Evolutionary conservation across 192 early-diverging fungal genomes (phyloP), one percentile per base, ranked within the genome.

Genomic region (Podila minutissima): DNA sequence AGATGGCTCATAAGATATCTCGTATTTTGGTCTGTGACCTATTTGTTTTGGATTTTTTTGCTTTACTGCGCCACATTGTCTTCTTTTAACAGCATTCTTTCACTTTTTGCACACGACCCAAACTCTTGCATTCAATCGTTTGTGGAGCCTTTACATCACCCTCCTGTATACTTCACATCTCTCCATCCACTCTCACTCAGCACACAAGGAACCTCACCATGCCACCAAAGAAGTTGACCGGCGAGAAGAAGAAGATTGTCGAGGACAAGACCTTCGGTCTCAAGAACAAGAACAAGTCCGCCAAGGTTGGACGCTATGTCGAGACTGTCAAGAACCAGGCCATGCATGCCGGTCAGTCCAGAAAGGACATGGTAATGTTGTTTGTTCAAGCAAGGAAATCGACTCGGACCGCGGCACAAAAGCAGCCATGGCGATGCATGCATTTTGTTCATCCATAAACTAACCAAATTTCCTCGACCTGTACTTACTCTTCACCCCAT

Each of bases 251-350:
- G 69, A 95, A 97, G 89, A 74, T 85, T 41, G 91, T 94, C 66
- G 97, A 97, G 75, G 97, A 99, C 86, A 96, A 97, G 90, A 98
- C 97, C 55, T 98, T 99, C 87, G 97, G 98, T 51, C 88, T 99
- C 57, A 99, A 99, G 81, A 98, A 98, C 89, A 98, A 98, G 85
- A 98, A 99, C 87, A 97, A 95, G 70, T 97, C 95, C 31, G 89
- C 89, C 64, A 99, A 99, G 85, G 96, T 97, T 29, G 82, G 84
- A 4, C 88, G 94, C 64, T 97, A 94, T 91, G 95, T 99, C 59
- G 88, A 97, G 82, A 93, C 96, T 76, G 96, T 98, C 26, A 86
- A 97, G 79, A 79, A 87, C 62, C 98, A 99, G 83, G 95, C 92
- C 63, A 83, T 86, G 76, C 69, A 85, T 13, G 72, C 85, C 15